Base-by-base conservation (phyloP, 2,329 filamentous ascomycete genomes). In the Sporothrix humicola region DNA sequence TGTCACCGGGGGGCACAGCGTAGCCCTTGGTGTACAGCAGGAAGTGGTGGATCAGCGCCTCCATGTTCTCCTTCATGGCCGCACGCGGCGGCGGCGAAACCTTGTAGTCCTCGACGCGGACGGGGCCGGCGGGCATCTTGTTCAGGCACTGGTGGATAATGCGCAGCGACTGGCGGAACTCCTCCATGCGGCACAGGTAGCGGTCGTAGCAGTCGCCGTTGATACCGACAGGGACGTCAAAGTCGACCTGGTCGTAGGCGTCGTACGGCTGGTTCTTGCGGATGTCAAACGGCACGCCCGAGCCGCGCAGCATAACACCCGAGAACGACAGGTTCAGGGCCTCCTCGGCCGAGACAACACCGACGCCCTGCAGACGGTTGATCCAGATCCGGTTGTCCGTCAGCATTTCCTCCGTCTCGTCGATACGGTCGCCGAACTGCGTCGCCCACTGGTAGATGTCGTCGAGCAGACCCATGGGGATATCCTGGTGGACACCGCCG, bases 61-160 rank as follows among this genome's bases (percentile, higher is more conserved):
- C 96, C 97, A 99, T 99, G 87, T 99, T 99, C 90, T 99, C 96
- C 89, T 99, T 99, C 96, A 99, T 99, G 80, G 96, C 96, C 61
- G 93, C 88, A 80, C 96, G 91, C n/a, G 96, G 97, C 76, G 96
- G 96, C 26, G 96, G 96, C 2, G 93, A 92, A 80, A 99, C 90
- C 90, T 99, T 99, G 90, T 98, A 99, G 84, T 99, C 96, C 85
- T 99, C 96, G 58, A 98, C 94, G 78, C 95, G 93, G 81, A 98
- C 89, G 71, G 96, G 96, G 42, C 96, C 96, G 68, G 93, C 88
- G 68, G 97, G 95, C 93, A 99, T 99, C 87, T 99, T 94, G 88
- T 99, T 98, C 79, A 99, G 86, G 84, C 97, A 99, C 85, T 99
- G 97, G 87, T 97, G 92, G 81, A 99, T 98, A 84, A 99, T 99